Conservation (phyloP, 2,329 filamentous ascomycete species). For the Nakataea oryzae region DNA sequence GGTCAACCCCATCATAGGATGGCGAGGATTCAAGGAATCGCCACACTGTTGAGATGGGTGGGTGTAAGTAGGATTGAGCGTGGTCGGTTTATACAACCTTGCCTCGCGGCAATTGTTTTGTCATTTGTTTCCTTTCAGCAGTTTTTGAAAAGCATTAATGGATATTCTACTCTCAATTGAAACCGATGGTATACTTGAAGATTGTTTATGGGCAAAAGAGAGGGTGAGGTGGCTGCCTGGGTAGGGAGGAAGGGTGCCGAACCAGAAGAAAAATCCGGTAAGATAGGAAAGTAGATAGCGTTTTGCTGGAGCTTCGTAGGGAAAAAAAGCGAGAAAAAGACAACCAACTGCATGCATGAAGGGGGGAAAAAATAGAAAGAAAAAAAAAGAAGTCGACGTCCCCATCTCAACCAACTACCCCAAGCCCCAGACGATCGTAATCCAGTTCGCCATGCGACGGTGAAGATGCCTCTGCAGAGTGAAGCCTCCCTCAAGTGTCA, state of each 20-base stretch:
- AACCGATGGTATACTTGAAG: too few species aligned
- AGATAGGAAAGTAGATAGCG: too few species aligned
- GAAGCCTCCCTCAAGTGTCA: constrained; percentile 59
- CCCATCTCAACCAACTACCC: constrained; percentile 44
- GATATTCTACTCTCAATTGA: not conserved
- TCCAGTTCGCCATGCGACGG: constrained; percentile 62
- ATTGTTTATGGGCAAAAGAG: too few species aligned
- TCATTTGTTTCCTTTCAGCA: not conserved
- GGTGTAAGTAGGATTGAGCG: too few species aligned
- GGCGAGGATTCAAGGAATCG: not conserved
- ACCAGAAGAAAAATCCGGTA: too few species aligned
- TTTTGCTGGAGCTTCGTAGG: too few species aligned
- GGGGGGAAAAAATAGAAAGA: constrained; percentile 6
- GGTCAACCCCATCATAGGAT: not conserved
- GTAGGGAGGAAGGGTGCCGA: too few species aligned
- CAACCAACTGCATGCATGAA: not conserved
- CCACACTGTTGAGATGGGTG: too few species aligned
- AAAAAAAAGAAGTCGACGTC: constrained; percentile 31
- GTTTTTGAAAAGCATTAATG: not conserved
- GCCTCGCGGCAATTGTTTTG: constrained; percentile 35
- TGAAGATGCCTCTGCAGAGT: constrained; percentile 64
- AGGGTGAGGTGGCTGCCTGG: too few species aligned
- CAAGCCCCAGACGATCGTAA: constrained; percentile 53
- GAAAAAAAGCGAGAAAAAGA: too few species aligned
- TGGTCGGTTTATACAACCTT: constrained; percentile 26